Evolutionary conservation across 1,284 basidiomycete species (phyloP).

Genomic region (Ustanciosporium gigantosporum): DNA sequence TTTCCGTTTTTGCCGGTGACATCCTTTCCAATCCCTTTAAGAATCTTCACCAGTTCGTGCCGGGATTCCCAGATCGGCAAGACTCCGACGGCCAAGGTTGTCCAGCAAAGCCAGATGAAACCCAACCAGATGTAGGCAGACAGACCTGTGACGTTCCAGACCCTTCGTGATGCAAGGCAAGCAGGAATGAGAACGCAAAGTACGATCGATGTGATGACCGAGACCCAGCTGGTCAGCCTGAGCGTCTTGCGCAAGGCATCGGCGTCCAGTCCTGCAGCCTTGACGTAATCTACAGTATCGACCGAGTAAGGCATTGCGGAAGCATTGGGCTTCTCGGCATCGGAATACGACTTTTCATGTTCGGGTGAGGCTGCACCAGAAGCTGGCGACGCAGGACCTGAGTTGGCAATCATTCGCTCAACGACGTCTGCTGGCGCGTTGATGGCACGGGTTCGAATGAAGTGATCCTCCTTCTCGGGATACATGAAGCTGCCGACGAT

Average conservation of each 20-base stretch:
- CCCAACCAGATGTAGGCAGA: conserved; percentile 63
- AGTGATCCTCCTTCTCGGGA: conserved; percentile 54
- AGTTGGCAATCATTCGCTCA: conserved; percentile 12
- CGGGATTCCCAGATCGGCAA: conserved; percentile 84
- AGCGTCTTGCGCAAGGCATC: conserved; percentile 27
- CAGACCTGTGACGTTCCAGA: conserved; percentile 50
- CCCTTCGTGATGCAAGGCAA: conserved; percentile 31
- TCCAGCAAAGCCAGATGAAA: conserved; percentile 78
- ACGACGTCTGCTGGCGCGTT: conserved; percentile 46
- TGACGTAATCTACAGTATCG: conserved; percentile 29
- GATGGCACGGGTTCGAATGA: conserved; percentile 51
- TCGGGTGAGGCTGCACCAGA: conserved; percentile 1
- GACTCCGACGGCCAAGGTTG: conserved; percentile 71
- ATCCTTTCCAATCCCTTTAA: conserved; percentile 66
- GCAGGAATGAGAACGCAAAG: conserved; percentile 53
- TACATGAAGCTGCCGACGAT: conserved; percentile 62
- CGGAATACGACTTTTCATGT: conserved; percentile 10
- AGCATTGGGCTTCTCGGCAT: conserved; percentile 26
- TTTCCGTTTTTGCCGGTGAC: conserved; percentile 21
- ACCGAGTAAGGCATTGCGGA: conserved; percentile 3
- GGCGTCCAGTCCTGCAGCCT: conserved; percentile 45
- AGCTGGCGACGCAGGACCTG: conserved; percentile 4
- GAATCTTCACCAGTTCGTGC: conserved; percentile 68
- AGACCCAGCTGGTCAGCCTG: conserved; percentile 30
- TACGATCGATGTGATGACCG: conserved; percentile 31